Evolutionary conservation across 306 rosid genomes (phyloP).

Genomic region (Gillenia trifoliata): DNA sequence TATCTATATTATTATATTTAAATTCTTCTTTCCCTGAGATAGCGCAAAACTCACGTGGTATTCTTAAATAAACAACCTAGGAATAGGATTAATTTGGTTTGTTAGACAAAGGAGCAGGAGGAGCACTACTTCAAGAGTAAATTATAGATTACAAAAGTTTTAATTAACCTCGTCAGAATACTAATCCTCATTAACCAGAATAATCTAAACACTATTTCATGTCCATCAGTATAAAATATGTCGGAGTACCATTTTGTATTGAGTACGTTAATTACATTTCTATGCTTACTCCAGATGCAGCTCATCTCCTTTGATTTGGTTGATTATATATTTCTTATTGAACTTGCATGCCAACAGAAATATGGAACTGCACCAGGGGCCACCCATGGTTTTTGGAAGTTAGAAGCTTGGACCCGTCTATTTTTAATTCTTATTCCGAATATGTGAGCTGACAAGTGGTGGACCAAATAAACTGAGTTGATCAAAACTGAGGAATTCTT

Average conservation of each 20-base stretch:
- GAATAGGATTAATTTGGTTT: neutral
- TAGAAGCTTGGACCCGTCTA: neutral
- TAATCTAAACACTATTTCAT: neutral
- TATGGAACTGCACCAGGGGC: neutral
- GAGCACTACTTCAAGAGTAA: neutral
- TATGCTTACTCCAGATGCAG: neutral
- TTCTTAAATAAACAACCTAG: neutral
- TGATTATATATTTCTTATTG: neutral
- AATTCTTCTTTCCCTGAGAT: neutral
- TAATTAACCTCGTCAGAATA: neutral
- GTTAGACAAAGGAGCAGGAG: neutral
- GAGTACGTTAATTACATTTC: neutral
- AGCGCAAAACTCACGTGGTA: neutral
- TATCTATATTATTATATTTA: no score
- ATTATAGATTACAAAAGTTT: neutral
- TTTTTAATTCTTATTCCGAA: neutral
- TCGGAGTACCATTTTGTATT: neutral
- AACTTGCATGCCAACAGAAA: slow-evolving; percentile 16
- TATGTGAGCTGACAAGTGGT: neutral
- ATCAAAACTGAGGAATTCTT: neutral
- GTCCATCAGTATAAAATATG: neutral
- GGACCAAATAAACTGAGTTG: neutral
- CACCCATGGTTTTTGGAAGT: slow-evolving; percentile 24
- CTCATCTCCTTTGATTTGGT: neutral
- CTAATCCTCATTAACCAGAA: neutral